Evolutionary conservation across 768 basidiomycete genomes (phyloP).

Genomic region (Krasilnikovozyma curviuscula): DNA sequence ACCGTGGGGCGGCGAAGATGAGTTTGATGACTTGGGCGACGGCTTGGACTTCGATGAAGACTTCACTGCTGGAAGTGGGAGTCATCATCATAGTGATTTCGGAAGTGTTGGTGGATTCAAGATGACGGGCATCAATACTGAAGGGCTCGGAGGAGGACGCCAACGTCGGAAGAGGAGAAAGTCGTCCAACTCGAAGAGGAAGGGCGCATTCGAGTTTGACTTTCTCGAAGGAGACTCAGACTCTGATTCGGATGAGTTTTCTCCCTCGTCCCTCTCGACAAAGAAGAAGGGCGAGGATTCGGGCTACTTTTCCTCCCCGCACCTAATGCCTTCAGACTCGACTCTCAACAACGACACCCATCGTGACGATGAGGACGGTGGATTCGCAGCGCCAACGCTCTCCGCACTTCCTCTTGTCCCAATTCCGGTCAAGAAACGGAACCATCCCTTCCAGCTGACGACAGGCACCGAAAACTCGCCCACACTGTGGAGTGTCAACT

Average conservation of each 20-base stretch:
- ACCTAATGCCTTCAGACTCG: too few relatives aligned
- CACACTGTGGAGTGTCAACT: constrained; percentile 6
- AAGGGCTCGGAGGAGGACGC: neutral
- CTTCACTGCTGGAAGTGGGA: neutral
- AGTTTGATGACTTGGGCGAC: constrained; percentile 8
- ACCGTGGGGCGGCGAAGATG: constrained; percentile 8
- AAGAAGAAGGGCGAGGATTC: too few relatives aligned
- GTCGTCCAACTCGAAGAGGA: neutral
- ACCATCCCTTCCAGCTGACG: neutral
- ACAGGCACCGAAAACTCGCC: neutral
- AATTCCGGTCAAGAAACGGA: neutral
- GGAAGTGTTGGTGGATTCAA: neutral
- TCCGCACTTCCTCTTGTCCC: neutral
- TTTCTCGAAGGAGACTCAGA: too few relatives aligned
- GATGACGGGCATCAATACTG: neutral
- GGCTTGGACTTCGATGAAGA: constrained; percentile 5
- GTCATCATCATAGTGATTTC: too few relatives aligned
- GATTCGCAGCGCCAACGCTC: neutral
- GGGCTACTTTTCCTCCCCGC: too few relatives aligned
- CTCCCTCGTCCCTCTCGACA: too few relatives aligned
- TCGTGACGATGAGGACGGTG: constrained; percentile 1
- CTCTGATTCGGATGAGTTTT: too few relatives aligned
- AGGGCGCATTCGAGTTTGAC: neutral
- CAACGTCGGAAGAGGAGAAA: neutral
- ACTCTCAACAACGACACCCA: too few relatives aligned